Evolutionary conservation across 768 basidiomycete species (phyloP), one percentile per base, ranked within the genome.

Genomic region (Boletellus ananas): DNA sequence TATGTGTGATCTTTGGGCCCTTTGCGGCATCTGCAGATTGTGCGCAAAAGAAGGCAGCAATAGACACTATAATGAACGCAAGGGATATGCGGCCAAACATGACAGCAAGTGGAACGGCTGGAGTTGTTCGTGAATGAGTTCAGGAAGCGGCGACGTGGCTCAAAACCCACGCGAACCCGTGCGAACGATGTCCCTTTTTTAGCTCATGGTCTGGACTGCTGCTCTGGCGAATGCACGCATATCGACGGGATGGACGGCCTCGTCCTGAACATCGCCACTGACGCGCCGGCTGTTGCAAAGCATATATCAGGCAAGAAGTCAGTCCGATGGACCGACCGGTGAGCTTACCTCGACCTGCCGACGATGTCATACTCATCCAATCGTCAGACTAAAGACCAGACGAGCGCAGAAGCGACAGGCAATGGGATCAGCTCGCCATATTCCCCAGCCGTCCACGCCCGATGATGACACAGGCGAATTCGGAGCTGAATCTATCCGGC

Each of bases 1-100:
- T 92, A 79, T 89, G 75, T 40, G 95, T 96, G 61, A 98, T 85
- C 72, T 78, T 84, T 13, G 95, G 95, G 14, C 87, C 85, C 61
- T 91, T 94, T 29, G 81, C 79, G 12, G 92, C 92, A 57, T 93
- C 86, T 9, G 72, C 90, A 29, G 81, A 77, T 64, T 83, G 80
- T 4, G 78, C 79, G 60, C 81, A 86, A 72, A 90, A 83, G 61
- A 89, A 72, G 0, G 87, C 83, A 10, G 79, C 80, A 49, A 90
- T 45, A 23, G 85, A 77, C 38, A 87, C 71, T 47, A 84, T 65
- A 40, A 87, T 63, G 54, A 90, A 76, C 33, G 77, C 77, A 51
- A 88, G 66, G 16, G 81, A 79, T 43, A 84, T 65, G 53, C 80
- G 81, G 54, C 79, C 76, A 58, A 88, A 81, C 79, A 87, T 69